Conservation (phyloP, 495 filamentous ascomycete genomes). For the Xylaria grammica region DNA sequence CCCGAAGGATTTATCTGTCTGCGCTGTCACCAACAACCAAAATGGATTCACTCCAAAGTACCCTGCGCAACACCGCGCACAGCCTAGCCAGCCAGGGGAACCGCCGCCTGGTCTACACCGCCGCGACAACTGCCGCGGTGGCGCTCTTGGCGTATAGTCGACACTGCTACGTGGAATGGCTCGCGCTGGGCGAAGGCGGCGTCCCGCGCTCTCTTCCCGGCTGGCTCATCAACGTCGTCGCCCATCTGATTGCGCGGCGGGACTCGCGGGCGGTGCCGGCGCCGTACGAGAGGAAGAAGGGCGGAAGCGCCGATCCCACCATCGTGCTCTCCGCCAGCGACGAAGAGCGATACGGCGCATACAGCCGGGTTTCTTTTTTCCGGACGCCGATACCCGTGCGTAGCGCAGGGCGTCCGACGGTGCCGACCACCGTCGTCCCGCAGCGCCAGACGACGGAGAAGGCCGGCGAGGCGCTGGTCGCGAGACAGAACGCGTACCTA, state of each 20-base stretch:
- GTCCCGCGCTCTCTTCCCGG: conserved; percentile 43
- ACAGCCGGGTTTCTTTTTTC: conserved; percentile 6
- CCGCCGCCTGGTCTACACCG: not conserved
- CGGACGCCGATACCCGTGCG: conserved; percentile 1
- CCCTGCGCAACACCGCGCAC: not conserved
- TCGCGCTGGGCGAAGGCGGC: conserved; percentile 45
- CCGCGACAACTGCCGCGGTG: not conserved
- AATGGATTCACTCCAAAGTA: conserved; percentile 23
- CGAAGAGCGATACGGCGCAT: conserved; percentile 16
- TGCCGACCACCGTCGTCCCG: conserved; percentile 36
- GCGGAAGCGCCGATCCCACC: not conserved
- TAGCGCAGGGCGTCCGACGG: conserved; percentile 26
- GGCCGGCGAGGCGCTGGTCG: not conserved
- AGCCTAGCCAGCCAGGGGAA: not conserved
- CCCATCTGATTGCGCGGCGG: conserved; percentile 33
- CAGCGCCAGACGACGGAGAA: conserved; percentile 38
- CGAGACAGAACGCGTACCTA: conserved; percentile 20
- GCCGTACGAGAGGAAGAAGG: conserved; percentile 12
- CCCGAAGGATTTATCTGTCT: not conserved
- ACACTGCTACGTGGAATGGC: conserved; percentile 37
- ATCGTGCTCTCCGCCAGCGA: conserved; percentile 15
- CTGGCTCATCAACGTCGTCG: conserved; percentile 36
- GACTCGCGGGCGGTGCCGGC: conserved; percentile 30
- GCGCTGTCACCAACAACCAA: not conserved
- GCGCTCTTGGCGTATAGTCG: conserved; percentile 23